These are phyloP conservation scores for Pseudozyma thailandica DNA, from an alignment of 1,284 basidiomycete genomes.

Conservation along the genomic window DNA sequence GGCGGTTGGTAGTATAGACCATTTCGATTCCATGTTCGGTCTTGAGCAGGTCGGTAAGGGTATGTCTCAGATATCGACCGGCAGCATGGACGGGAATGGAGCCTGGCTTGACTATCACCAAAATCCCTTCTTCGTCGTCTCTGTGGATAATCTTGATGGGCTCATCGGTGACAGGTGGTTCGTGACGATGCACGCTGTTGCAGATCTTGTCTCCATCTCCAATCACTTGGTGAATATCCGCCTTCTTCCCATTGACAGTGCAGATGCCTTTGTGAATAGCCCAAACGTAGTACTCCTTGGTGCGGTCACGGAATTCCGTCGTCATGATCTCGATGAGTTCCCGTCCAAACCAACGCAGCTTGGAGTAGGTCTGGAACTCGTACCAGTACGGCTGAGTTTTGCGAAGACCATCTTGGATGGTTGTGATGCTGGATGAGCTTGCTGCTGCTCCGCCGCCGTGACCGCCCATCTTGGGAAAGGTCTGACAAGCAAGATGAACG, in stretches of 20 bases:
- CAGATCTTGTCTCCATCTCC: slow-evolving; percentile 87
- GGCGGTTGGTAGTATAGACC: slow-evolving; percentile 88
- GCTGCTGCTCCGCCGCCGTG: slow-evolving; percentile 10
- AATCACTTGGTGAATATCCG: slow-evolving; percentile 82
- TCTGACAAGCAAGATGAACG: too few species aligned
- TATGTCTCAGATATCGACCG: slow-evolving; percentile 60
- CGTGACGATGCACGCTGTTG: slow-evolving; percentile 93
- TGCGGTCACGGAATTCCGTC: slow-evolving; percentile 69
- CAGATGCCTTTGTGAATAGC: slow-evolving; percentile 91
- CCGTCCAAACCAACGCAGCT: slow-evolving; percentile 85
- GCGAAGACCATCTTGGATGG: slow-evolving; percentile 30
- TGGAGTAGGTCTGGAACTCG: slow-evolving; percentile 78
- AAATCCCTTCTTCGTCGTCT: slow-evolving; percentile 81
- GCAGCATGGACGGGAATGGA: slow-evolving; percentile 66
- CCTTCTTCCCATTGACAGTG: slow-evolving; percentile 86
- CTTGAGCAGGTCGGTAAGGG: slow-evolving; percentile 83
- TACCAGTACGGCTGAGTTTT: slow-evolving; percentile 65
- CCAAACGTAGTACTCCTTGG: slow-evolving; percentile 69
- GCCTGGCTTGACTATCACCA: slow-evolving; percentile 77
- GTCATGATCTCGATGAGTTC: slow-evolving; percentile 73
- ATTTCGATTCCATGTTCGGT: slow-evolving; percentile 84
- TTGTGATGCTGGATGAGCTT: slow-evolving; percentile 12
- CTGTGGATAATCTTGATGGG: slow-evolving; percentile 83
- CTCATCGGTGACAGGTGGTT: slow-evolving; percentile 90
- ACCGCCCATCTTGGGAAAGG: slow-evolving; percentile 26